These are phyloP conservation scores for Rhynchospora tenuis DNA, from an alignment of 176 grass and related monocot species.

Conservation along the genomic window DNA sequence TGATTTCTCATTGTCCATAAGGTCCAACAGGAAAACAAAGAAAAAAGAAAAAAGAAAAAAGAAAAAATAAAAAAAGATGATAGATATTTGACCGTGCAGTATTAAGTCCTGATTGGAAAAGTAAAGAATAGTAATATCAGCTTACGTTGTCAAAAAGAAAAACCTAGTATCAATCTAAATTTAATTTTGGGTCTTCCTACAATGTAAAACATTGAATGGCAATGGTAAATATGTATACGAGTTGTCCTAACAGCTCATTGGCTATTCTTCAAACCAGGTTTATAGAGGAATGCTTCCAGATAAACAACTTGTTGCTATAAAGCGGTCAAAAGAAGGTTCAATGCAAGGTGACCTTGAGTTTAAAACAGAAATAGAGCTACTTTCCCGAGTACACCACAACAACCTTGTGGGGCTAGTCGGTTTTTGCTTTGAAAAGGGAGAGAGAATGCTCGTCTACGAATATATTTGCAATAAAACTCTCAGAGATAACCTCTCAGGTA, in stretches of 20 bases:
- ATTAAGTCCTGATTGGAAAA: background rate
- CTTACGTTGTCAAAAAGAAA: too few species aligned
- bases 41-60: too few species aligned
- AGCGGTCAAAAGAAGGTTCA: conserved; percentile 76
- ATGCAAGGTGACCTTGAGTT: conserved; percentile 85
- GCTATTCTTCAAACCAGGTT: conserved; percentile 32
- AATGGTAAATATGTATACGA: background rate
- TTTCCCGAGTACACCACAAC: too few species aligned
- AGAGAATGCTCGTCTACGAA: too few species aligned
- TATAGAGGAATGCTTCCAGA: conserved; percentile 67
- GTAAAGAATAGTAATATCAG: background rate
- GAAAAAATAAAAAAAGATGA: background rate
- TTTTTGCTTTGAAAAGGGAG: too few species aligned
- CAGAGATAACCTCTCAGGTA: conserved; percentile 71
- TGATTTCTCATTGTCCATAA: background rate
- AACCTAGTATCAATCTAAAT: too few species aligned
- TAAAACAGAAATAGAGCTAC: conserved; percentile 95
- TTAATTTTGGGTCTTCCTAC: background rate
- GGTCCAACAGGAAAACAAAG: background rate
- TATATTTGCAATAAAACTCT: conserved; percentile 68
- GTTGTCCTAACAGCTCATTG: conserved; percentile 4
- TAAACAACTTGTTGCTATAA: conserved; percentile 70
- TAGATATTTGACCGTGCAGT: background rate
- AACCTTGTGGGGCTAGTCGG: too few species aligned
- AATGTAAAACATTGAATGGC: background rate